Evolutionary conservation across 2,329 filamentous ascomycete species (phyloP).

Genomic region (Phaeosphaeriaceae sp.): DNA sequence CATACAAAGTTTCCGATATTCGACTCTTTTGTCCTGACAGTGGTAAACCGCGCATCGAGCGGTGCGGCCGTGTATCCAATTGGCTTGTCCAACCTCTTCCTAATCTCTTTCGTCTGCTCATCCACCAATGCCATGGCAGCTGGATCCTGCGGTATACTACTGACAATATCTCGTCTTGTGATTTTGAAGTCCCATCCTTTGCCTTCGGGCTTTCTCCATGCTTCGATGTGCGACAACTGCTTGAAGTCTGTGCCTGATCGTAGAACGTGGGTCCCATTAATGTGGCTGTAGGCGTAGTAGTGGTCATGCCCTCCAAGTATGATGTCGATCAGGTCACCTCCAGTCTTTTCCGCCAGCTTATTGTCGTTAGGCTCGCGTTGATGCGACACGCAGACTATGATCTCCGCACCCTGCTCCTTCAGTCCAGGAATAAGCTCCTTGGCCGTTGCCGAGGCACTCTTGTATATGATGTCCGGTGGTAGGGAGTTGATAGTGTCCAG

Average conservation of each 20-base stretch:
- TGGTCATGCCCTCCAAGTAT: conserved; percentile 91
- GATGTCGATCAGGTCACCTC: conserved; percentile 78
- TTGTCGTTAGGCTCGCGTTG: conserved; percentile 89
- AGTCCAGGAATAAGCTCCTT: conserved; percentile 76
- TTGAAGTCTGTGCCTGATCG: conserved; percentile 92
- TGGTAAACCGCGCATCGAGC: conserved; percentile 85
- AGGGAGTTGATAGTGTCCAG: conserved; percentile 87
- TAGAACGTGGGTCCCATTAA: conserved; percentile 84
- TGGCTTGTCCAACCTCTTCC: conserved; percentile 79
- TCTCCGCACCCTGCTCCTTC: conserved; percentile 78
- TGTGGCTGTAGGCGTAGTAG: conserved; percentile 78
- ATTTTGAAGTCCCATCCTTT: conserved; percentile 81
- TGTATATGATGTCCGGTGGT: conserved; percentile 82
- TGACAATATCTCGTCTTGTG: conserved; percentile 74
- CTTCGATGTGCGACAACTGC: conserved; percentile 87
- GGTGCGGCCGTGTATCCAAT: conserved; percentile 81
- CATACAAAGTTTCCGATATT: conserved; percentile 92
- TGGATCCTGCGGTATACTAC: conserved; percentile 69
- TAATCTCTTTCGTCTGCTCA: conserved; percentile 74
- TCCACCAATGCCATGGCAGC: conserved; percentile 68
- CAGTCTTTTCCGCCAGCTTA: conserved; percentile 76
- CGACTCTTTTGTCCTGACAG: conserved; percentile 77
- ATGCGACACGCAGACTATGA: conserved; percentile 83
- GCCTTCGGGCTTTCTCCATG: conserved; percentile 62
- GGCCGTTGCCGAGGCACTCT: conserved; percentile 77